A percentile compares a stretch with the other conserved stretches of the same genome.
Conservation (phyloP, 2,329 filamentous ascomycete species). For the Paracoccidioides brasiliensis region DNA sequence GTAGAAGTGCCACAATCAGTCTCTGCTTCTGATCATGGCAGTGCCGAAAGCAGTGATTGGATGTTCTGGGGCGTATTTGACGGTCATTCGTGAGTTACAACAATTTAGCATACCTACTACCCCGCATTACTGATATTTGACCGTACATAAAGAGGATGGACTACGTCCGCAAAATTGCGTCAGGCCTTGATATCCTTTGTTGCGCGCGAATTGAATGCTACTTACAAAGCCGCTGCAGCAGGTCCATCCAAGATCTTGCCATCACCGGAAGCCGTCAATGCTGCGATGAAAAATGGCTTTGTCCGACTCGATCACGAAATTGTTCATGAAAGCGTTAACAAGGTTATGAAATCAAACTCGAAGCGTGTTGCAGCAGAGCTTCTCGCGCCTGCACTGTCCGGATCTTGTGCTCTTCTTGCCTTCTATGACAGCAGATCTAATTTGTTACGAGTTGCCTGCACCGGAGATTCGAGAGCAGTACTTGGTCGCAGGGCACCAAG, state of each 20-base stretch:
- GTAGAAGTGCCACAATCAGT: constrained; percentile 65
- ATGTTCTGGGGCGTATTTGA: constrained; percentile 99
- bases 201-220: constrained; percentile 79
- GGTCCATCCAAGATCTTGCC: constrained; percentile 50
- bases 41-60: constrained; percentile 61
- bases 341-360: constrained; percentile 76
- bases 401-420: constrained; percentile 90
- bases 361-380: constrained; percentile 86
- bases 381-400: constrained; percentile 82
- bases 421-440: constrained; percentile 89
- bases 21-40: constrained; percentile 41
- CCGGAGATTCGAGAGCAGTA: constrained; percentile 90
- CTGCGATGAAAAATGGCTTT: constrained; percentile 87
- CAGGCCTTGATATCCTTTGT: constrained; percentile 88
- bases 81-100: constrained; percentile 64
- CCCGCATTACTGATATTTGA: constrained; percentile 9
- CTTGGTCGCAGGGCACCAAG: constrained; percentile 63
- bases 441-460: constrained; percentile 83
- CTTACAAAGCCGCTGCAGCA: constrained; percentile 62
- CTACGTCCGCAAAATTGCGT: constrained; percentile 87
- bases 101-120: constrained; percentile 1
- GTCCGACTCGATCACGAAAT: constrained; percentile 84
- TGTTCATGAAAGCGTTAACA: constrained; percentile 81
- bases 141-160: constrained; percentile 61
- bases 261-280: constrained; percentile 66